Evolutionary conservation across 257 asterid genomes (phyloP).

Genomic region (Capsicum baccatum): DNA sequence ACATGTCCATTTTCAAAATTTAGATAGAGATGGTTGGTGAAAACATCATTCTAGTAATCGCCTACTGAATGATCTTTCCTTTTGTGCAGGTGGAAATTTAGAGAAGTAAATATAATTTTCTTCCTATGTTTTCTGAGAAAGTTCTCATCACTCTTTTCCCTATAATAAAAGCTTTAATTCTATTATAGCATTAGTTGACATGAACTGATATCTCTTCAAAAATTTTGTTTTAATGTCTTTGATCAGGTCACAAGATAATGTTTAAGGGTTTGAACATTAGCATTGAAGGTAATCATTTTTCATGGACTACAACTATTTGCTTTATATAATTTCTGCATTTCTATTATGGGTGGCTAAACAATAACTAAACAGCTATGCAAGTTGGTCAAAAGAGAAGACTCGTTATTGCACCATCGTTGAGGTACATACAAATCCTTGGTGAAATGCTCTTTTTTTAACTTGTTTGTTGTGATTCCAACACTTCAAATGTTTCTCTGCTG

Average conservation of each 20-base stretch:
- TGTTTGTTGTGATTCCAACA: slow-evolving; percentile 12
- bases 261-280: slow-evolving; percentile 68
- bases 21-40: no score
- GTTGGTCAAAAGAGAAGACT: slow-evolving; percentile 76
- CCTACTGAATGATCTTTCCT: no score
- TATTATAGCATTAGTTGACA: background rate
- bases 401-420: slow-evolving; percentile 65
- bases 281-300: slow-evolving; percentile 51
- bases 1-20: no score
- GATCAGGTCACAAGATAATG: slow-evolving; percentile 51
- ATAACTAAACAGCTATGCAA: slow-evolving; percentile 56
- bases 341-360: slow-evolving; percentile 4
- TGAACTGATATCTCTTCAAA: background rate
- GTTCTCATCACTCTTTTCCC: background rate
- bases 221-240: background rate
- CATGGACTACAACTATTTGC: background rate
- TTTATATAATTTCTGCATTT: background rate
- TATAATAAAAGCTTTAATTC: background rate
- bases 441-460: slow-evolving; percentile 2
- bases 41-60: no score
- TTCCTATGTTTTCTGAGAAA: background rate
- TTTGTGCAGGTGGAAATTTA: no score
- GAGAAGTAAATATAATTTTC: no score
- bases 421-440: slow-evolving; percentile 46
- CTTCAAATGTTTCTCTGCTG: background rate